These are phyloP conservation scores for Botrytis fabae DNA, from an alignment of 2,329 filamentous ascomycete genomes.

Conservation along the genomic window DNA sequence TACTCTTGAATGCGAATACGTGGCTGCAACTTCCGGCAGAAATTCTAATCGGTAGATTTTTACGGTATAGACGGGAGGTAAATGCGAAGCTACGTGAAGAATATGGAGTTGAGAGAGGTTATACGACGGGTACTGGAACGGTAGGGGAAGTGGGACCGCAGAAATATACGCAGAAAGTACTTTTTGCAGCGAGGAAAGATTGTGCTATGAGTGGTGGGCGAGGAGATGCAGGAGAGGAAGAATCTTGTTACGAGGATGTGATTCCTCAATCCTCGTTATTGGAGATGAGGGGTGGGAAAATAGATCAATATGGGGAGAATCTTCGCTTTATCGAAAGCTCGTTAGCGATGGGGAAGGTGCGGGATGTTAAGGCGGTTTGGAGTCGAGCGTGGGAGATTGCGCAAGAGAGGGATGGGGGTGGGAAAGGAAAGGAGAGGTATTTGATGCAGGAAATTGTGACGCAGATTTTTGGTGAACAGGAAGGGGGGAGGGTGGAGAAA, in stretches of 20 bases:
- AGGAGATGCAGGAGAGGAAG: conserved; percentile 40
- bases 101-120: conserved; percentile 28
- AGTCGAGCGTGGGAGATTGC: conserved; percentile 36
- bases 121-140: not conserved
- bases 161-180: conserved; percentile 52
- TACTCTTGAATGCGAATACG: conserved; percentile 55
- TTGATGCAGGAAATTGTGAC: conserved; percentile 42
- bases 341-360: conserved; percentile 52
- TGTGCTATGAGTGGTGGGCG: conserved; percentile 43
- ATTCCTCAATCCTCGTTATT: conserved; percentile 54
- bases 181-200: conserved; percentile 56
- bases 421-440: not conserved
- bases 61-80: conserved; percentile 48
- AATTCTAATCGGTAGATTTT: conserved; percentile 56
- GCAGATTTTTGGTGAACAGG: conserved; percentile 54
- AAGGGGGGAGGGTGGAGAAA: conserved; percentile 46
- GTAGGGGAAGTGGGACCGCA: conserved; percentile 28
- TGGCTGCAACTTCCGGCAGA: conserved; percentile 59
- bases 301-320: conserved; percentile 43
- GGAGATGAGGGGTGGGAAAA: conserved; percentile 48
- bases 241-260: conserved; percentile 49
- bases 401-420: not conserved
- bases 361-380: conserved; percentile 50
- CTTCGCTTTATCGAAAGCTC: conserved; percentile 52
- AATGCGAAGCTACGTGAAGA: conserved; percentile 46